A percentile compares a stretch with the other conserved stretches of the same genome.
phyloP scores from a whole-genome alignment of 108 stramenopile genomes.

The Pinguiococcus pyrenoidosus region DNA sequence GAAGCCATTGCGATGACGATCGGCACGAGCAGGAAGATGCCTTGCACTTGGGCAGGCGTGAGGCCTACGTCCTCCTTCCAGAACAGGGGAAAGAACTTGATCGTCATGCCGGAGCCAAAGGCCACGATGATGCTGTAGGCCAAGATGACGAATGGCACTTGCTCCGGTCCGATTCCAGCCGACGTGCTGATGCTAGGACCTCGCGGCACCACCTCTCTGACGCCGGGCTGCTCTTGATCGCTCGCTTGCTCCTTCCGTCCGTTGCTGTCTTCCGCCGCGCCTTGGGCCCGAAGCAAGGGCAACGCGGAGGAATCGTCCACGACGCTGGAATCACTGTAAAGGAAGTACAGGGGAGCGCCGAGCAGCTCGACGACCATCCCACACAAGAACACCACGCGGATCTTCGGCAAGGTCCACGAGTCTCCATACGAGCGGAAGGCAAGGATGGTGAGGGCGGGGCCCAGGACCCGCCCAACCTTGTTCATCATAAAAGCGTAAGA shows the following conservation, averaged over 20 bases:
- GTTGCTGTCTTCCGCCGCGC: not conserved
- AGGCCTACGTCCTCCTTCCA: conserved; percentile 37
- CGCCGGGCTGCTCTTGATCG: not conserved
- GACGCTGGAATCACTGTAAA: conserved; percentile 50
- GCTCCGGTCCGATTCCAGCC: too few relatives aligned
- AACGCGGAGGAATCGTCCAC: conserved; percentile 23
- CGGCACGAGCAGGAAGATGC: conserved; percentile 39
- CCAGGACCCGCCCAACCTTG: conserved; percentile 28
- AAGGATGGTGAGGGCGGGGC: conserved; percentile 46
- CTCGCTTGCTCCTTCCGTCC: conserved; percentile 2
- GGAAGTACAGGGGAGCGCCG: conserved; percentile 36
- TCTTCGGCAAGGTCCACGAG: conserved; percentile 38
- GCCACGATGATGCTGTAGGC: conserved; percentile 39
- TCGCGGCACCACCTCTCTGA: not conserved
- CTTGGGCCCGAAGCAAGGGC: not conserved
- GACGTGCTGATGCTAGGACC: not conserved
- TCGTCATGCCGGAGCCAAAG: conserved; percentile 54
- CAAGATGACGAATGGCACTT: conserved; percentile 26
- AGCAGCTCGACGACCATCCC: conserved; percentile 44
- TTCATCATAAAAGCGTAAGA: conserved; percentile 35
- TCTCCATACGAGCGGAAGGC: conserved; percentile 43
- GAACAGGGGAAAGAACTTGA: conserved; percentile 58
- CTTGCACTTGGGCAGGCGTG: conserved; percentile 40
- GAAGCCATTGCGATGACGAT: conserved; percentile 35
- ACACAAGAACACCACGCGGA: conserved; percentile 39